Evolutionary conservation across 257 asterid species (phyloP), one percentile per base, ranked within the genome.

Genomic region (Schizonepeta tenuifolia): DNA sequence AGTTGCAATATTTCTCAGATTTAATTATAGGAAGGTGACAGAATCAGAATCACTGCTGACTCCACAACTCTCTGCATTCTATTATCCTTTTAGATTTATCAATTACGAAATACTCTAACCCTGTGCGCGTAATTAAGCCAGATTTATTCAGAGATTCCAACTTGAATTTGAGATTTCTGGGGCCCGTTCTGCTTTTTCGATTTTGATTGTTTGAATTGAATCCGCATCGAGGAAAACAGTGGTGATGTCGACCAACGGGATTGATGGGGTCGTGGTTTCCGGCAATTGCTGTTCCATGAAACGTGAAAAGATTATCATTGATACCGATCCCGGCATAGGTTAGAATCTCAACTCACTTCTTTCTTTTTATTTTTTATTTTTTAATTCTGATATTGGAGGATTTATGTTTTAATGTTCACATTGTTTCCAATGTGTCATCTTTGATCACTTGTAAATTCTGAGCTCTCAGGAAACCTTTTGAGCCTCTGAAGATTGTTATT

Each of bases 251-350:
- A 63, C 72, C 67, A 73, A 31, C 69, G 86, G 79, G 64, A 49
- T 62, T 53, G 69, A 77, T 78, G 84, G 81, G 24, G 49, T 59
- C 18, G 22, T 53, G 72, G 70, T 10, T 50, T 59, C 84, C 28
- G 54, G 66, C 58, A 46, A 75, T 67, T 35, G 72, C 11, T 66
- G 69, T 26, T 49, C 50, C 35, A 77, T 65, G 68, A 79, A 71
- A 59, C 71, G 72, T 46, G 83, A 86, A 20, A 86, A 86, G 84
- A 28, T 84, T 65, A 80, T 86, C 22, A 86, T 86, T 59, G 92
- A 86, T 61, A 86, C 92, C 24, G 92, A 86, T 84, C 92, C 92
- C 50, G 92, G 92, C 51, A 86, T 86, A 66, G 92, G 92, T 86
- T 69, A 69, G 79, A 64, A 57, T 33, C 51, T 47, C 6, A 43